Evolutionary conservation across 352 stramenopile species (phyloP).

Genomic region (Phytophthora chlamydospora): DNA sequence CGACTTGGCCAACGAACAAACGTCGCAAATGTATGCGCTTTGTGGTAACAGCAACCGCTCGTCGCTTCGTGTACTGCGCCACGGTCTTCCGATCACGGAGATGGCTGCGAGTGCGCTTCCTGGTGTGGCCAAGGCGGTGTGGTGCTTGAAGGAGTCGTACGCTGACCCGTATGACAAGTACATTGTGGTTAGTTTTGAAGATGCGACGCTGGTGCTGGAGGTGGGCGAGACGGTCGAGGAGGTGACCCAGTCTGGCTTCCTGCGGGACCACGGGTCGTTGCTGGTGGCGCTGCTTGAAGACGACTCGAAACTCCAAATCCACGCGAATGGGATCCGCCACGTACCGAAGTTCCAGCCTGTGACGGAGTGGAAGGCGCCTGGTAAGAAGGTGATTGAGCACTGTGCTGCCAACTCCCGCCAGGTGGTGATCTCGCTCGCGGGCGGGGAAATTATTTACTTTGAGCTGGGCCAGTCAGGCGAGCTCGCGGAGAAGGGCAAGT

Average conservation of each 20-base stretch:
- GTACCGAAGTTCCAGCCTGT: slow-evolving; percentile 93
- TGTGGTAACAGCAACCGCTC: slow-evolving; percentile 94
- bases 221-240: slow-evolving; percentile 98
- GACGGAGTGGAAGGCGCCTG: slow-evolving; percentile 97
- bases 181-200: slow-evolving; percentile 99
- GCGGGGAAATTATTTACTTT: slow-evolving; percentile 98
- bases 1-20: slow-evolving; percentile 95
- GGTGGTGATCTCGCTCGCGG: slow-evolving; percentile 96
- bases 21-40: slow-evolving; percentile 96
- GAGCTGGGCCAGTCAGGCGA: slow-evolving; percentile 94
- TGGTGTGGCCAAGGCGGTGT: slow-evolving; percentile 95
- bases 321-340: slow-evolving; percentile 95
- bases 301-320: slow-evolving; percentile 96
- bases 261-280: slow-evolving; percentile 95
- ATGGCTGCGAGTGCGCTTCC: slow-evolving; percentile 96
- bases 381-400: slow-evolving; percentile 97
- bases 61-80: slow-evolving; percentile 94
- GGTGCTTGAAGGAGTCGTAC: slow-evolving; percentile 93
- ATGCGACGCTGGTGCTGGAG: slow-evolving; percentile 97
- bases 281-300: slow-evolving; percentile 95
- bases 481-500: slow-evolving; percentile 93
- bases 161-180: slow-evolving; percentile 87
- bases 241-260: slow-evolving; percentile 95
- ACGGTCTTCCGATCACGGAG: slow-evolving; percentile 96
- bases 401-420: slow-evolving; percentile 97